These are phyloP conservation scores for Trichothecium roseum DNA, from an alignment of 2,329 filamentous ascomycete genomes.

Conservation along the genomic window DNA sequence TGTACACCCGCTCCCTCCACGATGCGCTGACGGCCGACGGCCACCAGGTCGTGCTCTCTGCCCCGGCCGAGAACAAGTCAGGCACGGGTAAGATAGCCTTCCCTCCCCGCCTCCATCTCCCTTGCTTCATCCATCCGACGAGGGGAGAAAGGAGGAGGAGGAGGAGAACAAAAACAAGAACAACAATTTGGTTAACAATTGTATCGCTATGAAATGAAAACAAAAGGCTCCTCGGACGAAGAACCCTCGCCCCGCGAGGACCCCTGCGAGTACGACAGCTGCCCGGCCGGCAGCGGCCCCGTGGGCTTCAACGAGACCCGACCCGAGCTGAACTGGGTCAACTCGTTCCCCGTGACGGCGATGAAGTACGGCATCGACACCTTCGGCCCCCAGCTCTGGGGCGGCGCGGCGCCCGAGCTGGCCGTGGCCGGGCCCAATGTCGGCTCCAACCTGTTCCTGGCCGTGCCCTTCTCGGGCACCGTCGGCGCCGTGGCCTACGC, in stretches of 20 bases:
- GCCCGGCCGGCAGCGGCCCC: constrained; percentile 43
- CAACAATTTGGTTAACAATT: too few species aligned
- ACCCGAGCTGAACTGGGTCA: constrained; percentile 59
- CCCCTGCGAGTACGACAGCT: constrained; percentile 53
- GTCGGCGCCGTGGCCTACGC: constrained; percentile 56
- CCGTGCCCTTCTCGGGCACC: constrained; percentile 52
- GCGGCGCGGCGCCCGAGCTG: constrained; percentile 43
- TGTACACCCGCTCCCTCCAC: constrained; percentile 52
- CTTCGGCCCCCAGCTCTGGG: constrained; percentile 42
- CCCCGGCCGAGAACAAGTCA: constrained; percentile 56
- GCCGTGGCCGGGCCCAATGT: constrained; percentile 57
- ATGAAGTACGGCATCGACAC: constrained; percentile 52
- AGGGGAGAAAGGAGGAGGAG: too few species aligned
- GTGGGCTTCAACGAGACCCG: constrained; percentile 46
- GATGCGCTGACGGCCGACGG: constrained; percentile 41
- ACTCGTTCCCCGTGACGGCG: constrained; percentile 56
- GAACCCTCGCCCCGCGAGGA: constrained; percentile 34
- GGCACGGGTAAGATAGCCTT: constrained; percentile 38
- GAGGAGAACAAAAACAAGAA: too few species aligned
- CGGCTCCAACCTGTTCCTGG: constrained; percentile 44
- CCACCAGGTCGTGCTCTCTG: constrained; percentile 53
- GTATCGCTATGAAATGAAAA: too few species aligned
- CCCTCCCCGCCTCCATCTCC: too few species aligned
- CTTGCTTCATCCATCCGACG: too few species aligned
- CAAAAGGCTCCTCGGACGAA: constrained; percentile 31